Conservation (phyloP, 2,329 filamentous ascomycete genomes). For the Fusarium irregulare region DNA sequence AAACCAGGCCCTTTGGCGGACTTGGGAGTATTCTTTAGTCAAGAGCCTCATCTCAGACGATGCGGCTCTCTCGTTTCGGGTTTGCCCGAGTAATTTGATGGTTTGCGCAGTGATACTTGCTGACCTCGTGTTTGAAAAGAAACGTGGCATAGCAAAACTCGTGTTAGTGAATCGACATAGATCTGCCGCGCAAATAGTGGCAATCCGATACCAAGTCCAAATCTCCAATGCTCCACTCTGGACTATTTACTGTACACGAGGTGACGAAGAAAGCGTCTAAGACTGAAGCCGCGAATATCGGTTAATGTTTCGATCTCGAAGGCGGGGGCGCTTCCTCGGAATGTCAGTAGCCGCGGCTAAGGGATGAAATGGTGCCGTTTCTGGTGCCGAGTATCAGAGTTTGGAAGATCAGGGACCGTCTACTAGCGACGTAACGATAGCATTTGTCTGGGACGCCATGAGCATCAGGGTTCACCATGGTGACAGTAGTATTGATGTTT, state of each 20-base stretch:
- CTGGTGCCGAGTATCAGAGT: conserved; percentile 5
- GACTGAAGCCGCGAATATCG: conserved; percentile 13
- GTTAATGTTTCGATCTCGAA: conserved; percentile 18
- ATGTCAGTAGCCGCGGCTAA: conserved; percentile 27
- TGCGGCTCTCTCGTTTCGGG: conserved; percentile 36
- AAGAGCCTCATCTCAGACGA: conserved; percentile 32
- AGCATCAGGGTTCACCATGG: neutral
- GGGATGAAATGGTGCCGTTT: conserved; percentile 11
- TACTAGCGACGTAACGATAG: neutral
- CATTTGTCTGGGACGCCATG: neutral
- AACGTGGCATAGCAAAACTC: conserved; percentile 12
- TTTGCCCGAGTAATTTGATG: conserved; percentile 24
- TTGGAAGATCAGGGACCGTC: conserved; percentile 7
- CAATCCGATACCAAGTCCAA: conserved; percentile 15
- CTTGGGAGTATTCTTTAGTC: conserved; percentile 9
- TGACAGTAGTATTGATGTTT: neutral
- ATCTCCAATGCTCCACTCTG: conserved; percentile 28
- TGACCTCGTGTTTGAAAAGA: conserved; percentile 22
- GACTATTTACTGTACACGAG: conserved; percentile 18
- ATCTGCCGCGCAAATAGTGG: conserved; percentile 29
- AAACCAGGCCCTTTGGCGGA: conserved; percentile 15
- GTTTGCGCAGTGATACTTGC: conserved; percentile 11
- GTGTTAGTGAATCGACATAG: conserved; percentile 19
- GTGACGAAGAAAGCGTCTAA: conserved; percentile 12
- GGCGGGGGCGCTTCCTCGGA: conserved; percentile 27